These are phyloP conservation scores for Picochlorum costavermella DNA, from an alignment of 139 green algal species.

Conservation along the genomic window DNA sequence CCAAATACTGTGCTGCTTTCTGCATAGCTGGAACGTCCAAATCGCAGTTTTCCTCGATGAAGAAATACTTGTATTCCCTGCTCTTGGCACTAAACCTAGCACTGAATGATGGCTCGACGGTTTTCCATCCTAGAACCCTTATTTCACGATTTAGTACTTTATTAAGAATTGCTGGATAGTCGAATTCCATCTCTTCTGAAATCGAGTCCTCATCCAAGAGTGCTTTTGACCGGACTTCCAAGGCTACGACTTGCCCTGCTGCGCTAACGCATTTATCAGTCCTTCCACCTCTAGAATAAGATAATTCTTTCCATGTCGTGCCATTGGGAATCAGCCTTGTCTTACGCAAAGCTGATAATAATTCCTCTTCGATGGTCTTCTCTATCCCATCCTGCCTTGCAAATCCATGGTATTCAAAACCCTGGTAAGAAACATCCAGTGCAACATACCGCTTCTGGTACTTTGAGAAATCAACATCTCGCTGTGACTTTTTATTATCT, in stretches of 20 bases:
- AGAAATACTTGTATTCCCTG: constrained; percentile 89
- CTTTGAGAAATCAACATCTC: constrained; percentile 25
- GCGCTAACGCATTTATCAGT: constrained; percentile 81
- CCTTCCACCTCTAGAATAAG: constrained; percentile 70
- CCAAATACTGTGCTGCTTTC: constrained; percentile 52
- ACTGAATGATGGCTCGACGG: constrained; percentile 60
- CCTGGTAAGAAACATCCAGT: constrained; percentile 75
- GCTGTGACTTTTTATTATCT: not conserved
- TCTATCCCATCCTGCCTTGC: constrained; percentile 52
- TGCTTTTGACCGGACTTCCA: constrained; percentile 57
- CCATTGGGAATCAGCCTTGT: constrained; percentile 49
- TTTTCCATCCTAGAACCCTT: constrained; percentile 69
- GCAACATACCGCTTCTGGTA: constrained; percentile 57
- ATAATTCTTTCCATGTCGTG: constrained; percentile 32
- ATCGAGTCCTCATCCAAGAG: constrained; percentile 17
- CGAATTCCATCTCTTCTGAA: constrained; percentile 50
- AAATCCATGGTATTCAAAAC: constrained; percentile 71
- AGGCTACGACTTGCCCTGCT: constrained; percentile 67
- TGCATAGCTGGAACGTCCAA: constrained; percentile 75
- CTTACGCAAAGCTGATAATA: constrained; percentile 59
- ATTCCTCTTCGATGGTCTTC: constrained; percentile 62
- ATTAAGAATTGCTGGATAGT: constrained; percentile 79
- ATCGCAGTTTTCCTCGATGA: constrained; percentile 32
- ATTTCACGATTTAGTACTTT: constrained; percentile 55
- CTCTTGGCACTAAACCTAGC: constrained; percentile 64